Evolutionary conservation across 2,329 filamentous ascomycete genomes (phyloP).

Genomic region (Thielaviopsis populi): DNA sequence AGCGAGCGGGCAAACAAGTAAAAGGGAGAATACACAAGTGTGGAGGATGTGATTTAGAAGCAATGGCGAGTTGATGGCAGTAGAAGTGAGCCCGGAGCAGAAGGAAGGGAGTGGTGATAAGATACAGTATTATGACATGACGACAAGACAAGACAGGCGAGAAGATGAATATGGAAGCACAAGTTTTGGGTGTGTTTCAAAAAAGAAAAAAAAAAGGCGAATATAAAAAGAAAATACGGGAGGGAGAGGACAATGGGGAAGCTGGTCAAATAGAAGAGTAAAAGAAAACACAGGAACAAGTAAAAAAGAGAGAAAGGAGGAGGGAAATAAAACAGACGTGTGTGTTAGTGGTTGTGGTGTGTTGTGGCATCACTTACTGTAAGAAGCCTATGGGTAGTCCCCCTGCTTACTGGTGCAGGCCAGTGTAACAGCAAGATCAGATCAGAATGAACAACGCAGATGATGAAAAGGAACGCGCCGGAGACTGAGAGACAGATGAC

Average conservation of each 20-base stretch:
- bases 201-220: neutral
- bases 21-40: neutral
- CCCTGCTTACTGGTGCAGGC: neutral
- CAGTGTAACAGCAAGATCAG: conserved; percentile 6
- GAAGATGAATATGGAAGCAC: neutral
- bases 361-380: neutral
- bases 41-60: neutral
- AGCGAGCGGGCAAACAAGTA: neutral
- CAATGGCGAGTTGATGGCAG: neutral
- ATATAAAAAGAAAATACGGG: neutral
- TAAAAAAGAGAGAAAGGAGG: neutral
- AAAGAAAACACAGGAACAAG: neutral
- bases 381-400: neutral
- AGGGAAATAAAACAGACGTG: neutral
- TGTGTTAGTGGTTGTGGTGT: neutral
- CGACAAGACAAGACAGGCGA: neutral
- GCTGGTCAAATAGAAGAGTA: neutral
- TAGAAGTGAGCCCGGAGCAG: neutral
- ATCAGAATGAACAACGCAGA: neutral
- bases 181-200: neutral
- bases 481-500: neutral
- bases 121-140: neutral
- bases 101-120: neutral
- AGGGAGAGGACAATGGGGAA: neutral
- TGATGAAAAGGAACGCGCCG: neutral